phyloP scores from a whole-genome alignment of 129 eudicot genomes.

The Flaveria ramosissima region DNA sequence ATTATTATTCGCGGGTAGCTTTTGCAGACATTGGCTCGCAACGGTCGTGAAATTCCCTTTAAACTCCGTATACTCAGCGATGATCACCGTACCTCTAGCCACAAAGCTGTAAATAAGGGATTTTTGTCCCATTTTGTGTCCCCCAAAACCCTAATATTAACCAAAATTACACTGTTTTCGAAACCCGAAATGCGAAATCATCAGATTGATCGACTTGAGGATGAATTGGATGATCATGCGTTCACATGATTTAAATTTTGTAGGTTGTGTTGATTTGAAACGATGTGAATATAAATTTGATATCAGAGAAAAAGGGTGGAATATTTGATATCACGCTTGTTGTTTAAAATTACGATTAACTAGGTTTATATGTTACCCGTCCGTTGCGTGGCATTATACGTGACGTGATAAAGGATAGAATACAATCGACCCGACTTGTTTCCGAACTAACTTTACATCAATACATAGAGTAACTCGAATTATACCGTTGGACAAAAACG shows the following conservation, averaged over 20 bases:
- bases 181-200: not conserved
- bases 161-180: not conserved
- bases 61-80: conserved; percentile 67
- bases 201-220: conserved; percentile 8
- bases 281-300: conserved; percentile 1
- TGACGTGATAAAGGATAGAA: too few relatives aligned
- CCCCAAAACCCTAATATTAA: conserved; percentile 22
- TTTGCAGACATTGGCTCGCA: conserved; percentile 52
- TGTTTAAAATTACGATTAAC: too few relatives aligned
- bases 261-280: conserved; percentile 20
- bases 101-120: conserved; percentile 63
- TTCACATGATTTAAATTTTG: not conserved
- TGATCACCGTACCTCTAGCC: conserved; percentile 68
- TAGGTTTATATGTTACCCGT: too few relatives aligned
- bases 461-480: too few relatives aligned
- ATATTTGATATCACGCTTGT: too few relatives aligned
- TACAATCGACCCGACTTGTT: too few relatives aligned
- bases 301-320: conserved; percentile 10
- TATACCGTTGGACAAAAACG: too few relatives aligned
- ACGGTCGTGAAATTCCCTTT: conserved; percentile 52
- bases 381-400: too few relatives aligned
- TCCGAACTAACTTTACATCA: too few relatives aligned
- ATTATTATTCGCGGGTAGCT: conserved; percentile 51
- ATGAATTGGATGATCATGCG: conserved; percentile 13
- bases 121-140: conserved; percentile 55